Percentiles rank a stretch among this genome's conserved stretches.
These are phyloP conservation scores for Biscutella laevigata DNA, from an alignment of 441 rosid genomes.

Conservation along the genomic window DNA sequence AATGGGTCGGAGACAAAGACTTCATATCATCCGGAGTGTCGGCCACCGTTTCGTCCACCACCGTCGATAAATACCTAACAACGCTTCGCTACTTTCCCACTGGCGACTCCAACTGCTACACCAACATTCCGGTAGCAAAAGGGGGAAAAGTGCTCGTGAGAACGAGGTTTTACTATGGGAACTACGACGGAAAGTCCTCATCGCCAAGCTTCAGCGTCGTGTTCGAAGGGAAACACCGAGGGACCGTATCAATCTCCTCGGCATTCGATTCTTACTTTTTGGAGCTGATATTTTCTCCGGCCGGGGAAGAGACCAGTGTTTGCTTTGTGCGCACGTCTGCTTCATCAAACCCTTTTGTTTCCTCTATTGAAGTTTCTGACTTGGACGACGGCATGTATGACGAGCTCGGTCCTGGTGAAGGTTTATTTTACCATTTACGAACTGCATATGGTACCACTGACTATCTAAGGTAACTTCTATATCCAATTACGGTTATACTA, in stretches of 20 bases:
- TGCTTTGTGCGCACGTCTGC: slow-evolving; percentile 48
- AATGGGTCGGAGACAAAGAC: slow-evolving; percentile 46
- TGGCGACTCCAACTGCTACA: slow-evolving; percentile 47
- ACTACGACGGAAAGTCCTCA: slow-evolving; percentile 39
- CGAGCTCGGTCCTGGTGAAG: slow-evolving; percentile 23
- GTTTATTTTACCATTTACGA: slow-evolving; percentile 30
- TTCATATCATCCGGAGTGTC: slow-evolving; percentile 25
- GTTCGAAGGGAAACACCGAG: slow-evolving; percentile 45
- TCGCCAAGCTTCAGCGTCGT: slow-evolving; percentile 44
- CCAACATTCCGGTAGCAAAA: slow-evolving; percentile 14
- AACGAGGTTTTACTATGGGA: slow-evolving; percentile 33
- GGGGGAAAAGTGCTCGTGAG: slow-evolving; percentile 30
- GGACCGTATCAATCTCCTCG: too few relatives aligned
- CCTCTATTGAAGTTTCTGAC: slow-evolving; percentile 36
- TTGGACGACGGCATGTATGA: slow-evolving; percentile 34
- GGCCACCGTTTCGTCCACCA: slow-evolving; percentile 2
- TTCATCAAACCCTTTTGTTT: slow-evolving; percentile 43
- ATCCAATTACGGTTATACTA: too few relatives aligned
- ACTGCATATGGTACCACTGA: slow-evolving; percentile 25
- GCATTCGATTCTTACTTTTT: too few relatives aligned
- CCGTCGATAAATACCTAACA: slow-evolving; percentile 30
- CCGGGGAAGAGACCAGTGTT: slow-evolving; percentile 25
- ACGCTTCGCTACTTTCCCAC: slow-evolving; percentile 41
- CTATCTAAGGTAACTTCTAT: slow-evolving; percentile 33
- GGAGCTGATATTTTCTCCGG: slow-evolving; percentile 31